Evolutionary conservation across 2,329 filamentous ascomycete species (phyloP), one percentile per base, ranked within the genome.

Genomic region (Trichoderma gracile): DNA sequence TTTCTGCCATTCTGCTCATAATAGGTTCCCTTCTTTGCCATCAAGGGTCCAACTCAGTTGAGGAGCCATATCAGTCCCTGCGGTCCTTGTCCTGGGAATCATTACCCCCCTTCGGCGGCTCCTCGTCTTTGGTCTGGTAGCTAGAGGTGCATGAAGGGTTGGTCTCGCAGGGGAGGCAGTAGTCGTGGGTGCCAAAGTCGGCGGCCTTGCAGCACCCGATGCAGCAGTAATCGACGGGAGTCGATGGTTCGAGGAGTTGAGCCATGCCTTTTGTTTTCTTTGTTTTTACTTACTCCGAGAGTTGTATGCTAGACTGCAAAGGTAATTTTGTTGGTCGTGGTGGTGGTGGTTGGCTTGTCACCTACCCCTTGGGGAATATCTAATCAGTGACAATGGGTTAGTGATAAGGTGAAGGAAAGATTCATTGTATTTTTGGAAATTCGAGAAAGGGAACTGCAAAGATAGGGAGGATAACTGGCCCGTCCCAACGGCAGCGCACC

Each of bases 151-250:
- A 71, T 2, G 57, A 42, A 38, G 71, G 69, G 19, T 69, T 72
- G n/a, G 65, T 69, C 57, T 65, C 68, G 70, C 67, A 75, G 15
- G 71, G 70, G 8, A 72, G 62, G 43, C 73, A 75, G 65, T 71
- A 75, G 49, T 76, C 75, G 65, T 76, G 74, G 9, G 63, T 71
- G 52, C 75, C 74, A 23, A 70, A 65, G 63, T 76, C 73, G 21
- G 67, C 67, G 25, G 74, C 70, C 25, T 68, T 70, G 66, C 75
- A 77, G 68, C 75, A 77, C 38, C 61, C 67, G 10, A 70, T 64
- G 69, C 75, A 77, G 65, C 74, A 75, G 27, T 60, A 52, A 25
- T 67, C 67, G 55, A 67, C 65, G 8, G 66, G 65, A 52, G 64
- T 42, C 46, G 64, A 65, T 21, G 53, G 45, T 40, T 65, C 64